These are phyloP conservation scores for Hypericum perforatum DNA, from an alignment of 345 rosid species.

Conservation along the genomic window DNA sequence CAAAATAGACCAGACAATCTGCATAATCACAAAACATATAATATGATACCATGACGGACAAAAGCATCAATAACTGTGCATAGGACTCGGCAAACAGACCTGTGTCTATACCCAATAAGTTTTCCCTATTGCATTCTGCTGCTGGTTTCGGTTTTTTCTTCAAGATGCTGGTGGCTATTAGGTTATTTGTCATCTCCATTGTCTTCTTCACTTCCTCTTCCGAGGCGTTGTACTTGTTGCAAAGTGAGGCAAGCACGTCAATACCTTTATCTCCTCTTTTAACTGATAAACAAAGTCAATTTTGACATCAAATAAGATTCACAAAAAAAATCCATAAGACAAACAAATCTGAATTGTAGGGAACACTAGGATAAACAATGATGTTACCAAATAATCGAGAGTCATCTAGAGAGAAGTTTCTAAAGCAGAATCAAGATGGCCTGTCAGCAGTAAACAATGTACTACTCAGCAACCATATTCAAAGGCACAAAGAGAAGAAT, in stretches of 20 bases:
- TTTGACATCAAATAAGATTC: conserved; percentile 3
- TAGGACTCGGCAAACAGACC: conserved; percentile 27
- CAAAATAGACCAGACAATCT: conserved; percentile 87
- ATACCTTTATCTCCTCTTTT: conserved; percentile 64
- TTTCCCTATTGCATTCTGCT: conserved; percentile 48
- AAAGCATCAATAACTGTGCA: background rate
- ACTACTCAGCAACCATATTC: background rate
- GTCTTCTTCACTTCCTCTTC: conserved; percentile 70
- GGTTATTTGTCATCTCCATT: conserved; percentile 54
- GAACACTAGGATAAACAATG: conserved; percentile 11
- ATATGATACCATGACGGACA: conserved; percentile 2
- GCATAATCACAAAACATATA: conserved; percentile 16
- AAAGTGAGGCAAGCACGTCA: conserved; percentile 78
- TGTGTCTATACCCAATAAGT: conserved; percentile 48
- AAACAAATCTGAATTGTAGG: background rate
- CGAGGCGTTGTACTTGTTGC: conserved; percentile 64
- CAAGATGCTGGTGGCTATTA: conserved; percentile 53
- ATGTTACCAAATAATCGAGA: conserved; percentile 55
- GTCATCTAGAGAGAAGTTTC: conserved; percentile 59
- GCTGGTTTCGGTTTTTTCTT: conserved; percentile 54
- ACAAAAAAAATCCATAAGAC: background rate
- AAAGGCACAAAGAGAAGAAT: no score
- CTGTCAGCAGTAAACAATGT: conserved; percentile 24
- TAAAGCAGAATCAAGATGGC: conserved; percentile 70
- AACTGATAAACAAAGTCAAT: conserved; percentile 35